A percentile compares a stretch with the other conserved stretches of the same genome.
Evolutionary conservation across 75 land plant genomes (phyloP).

Genomic region (Pinus taeda): DNA sequence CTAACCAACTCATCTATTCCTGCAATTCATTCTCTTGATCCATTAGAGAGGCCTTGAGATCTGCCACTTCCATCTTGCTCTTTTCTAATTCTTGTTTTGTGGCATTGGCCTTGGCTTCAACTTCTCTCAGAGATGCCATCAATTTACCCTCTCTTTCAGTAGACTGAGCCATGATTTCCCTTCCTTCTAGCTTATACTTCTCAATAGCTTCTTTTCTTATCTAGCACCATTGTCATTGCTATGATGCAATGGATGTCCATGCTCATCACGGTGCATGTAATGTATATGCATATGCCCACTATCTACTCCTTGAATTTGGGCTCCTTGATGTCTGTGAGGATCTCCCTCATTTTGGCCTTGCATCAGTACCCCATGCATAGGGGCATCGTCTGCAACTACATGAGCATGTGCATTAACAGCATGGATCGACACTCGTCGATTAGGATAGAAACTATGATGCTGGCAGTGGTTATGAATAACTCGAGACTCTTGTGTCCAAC

Average conservation of each 20-base stretch:
- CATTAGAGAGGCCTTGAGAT: too few relatives aligned
- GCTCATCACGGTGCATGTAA: not conserved
- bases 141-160: too few relatives aligned
- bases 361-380: not conserved
- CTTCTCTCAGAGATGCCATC: too few relatives aligned
- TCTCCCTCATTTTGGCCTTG: slow-evolving; percentile 1
- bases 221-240: not conserved
- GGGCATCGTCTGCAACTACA: not conserved
- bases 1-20: too few relatives aligned
- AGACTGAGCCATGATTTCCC: too few relatives aligned
- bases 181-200: too few relatives aligned
- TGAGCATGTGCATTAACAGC: not conserved
- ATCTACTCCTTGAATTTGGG: slow-evolving; percentile 3
- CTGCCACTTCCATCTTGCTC: too few relatives aligned
- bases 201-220: not conserved
- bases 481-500: not conserved
- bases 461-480: not conserved
- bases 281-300: not conserved
- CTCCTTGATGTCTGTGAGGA: not conserved
- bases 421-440: not conserved
- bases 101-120: too few relatives aligned
- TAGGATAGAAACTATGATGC: slow-evolving; percentile 1
- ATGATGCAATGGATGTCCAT: not conserved
- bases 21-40: too few relatives aligned
- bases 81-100: too few relatives aligned